These are phyloP conservation scores for Solanum piurae DNA, from an alignment of 257 asterid genomes.

Conservation along the genomic window DNA sequence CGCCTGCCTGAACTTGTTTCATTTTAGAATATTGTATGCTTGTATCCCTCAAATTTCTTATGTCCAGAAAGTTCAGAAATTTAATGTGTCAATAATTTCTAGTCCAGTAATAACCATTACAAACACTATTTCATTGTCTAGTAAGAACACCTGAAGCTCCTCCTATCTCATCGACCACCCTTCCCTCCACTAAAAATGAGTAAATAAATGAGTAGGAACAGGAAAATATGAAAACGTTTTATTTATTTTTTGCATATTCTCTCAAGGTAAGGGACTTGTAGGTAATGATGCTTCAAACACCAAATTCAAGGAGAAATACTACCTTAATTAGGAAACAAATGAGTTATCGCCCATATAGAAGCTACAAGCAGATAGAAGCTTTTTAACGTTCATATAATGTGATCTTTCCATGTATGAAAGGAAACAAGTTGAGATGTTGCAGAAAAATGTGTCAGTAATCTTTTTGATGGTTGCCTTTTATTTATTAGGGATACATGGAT, in stretches of 20 bases:
- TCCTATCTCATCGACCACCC: not conserved
- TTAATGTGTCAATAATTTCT: not conserved
- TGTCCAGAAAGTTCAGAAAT: not conserved
- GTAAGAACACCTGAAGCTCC: not conserved
- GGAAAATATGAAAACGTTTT: not conserved
- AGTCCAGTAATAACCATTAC: not conserved
- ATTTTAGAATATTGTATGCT: not conserved
- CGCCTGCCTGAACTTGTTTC: not conserved
- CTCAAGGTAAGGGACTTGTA: not conserved
- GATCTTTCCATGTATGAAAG: not conserved
- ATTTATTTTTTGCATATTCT: not conserved
- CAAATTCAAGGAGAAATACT: not conserved
- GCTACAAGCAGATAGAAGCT: not conserved
- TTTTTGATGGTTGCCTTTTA: not conserved
- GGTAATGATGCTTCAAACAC: not conserved
- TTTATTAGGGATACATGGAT: conserved; percentile 76
- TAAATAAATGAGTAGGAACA: not conserved
- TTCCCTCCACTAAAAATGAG: not conserved
- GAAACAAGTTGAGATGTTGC: not conserved
- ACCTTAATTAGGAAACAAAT: not conserved
- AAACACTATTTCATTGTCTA: not conserved
- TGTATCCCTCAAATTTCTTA: not conserved
- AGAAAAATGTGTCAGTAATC: not conserved
- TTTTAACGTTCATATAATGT: not conserved
- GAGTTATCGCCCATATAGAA: not conserved